phyloP scores from a whole-genome alignment of 1,139 yeast genomes.

The Hemisphaericaspora xylofermentans region DNA sequence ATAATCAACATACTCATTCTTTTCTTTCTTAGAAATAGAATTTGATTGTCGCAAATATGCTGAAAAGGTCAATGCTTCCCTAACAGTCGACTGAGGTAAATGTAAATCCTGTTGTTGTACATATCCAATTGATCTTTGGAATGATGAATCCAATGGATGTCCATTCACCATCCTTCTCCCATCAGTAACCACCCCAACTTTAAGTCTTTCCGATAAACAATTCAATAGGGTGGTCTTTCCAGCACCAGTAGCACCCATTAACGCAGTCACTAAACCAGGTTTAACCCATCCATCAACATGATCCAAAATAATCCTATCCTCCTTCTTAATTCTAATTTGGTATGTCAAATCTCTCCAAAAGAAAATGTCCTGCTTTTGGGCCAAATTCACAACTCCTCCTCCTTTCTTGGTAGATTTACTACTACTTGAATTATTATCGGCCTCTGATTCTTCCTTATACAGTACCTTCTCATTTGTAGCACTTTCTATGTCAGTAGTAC shows the following conservation, averaged over 20 bases:
- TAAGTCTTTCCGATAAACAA: conserved; percentile 35
- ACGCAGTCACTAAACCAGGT: conserved; percentile 34
- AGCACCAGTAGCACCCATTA: conserved; percentile 39
- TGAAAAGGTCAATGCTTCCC: conserved; percentile 37
- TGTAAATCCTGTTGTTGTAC: conserved; percentile 44
- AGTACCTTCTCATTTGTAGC: conserved; percentile 7
- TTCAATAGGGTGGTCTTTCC: conserved; percentile 38
- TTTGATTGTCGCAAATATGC: conserved; percentile 40
- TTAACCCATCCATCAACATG: conserved; percentile 68
- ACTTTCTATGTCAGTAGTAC: conserved; percentile 17
- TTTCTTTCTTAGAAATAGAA: conserved; percentile 28
- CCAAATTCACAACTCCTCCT: conserved; percentile 6
- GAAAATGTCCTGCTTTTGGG: conserved; percentile 47
- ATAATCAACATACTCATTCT: conserved; percentile 36
- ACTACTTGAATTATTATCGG: conserved; percentile 11
- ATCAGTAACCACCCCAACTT: conserved; percentile 35
- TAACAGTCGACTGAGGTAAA: conserved; percentile 36
- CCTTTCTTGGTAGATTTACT: conserved; percentile 1
- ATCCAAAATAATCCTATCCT: conserved; percentile 61
- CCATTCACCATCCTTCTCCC: conserved; percentile 42
- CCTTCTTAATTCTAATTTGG: conserved; percentile 65
- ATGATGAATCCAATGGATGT: conserved; percentile 30
- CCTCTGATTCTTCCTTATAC: conserved; percentile 8
- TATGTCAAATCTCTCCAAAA: conserved; percentile 81
- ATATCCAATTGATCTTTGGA: conserved; percentile 43